Base-by-base conservation (phyloP, 2,329 filamentous ascomycete genomes). In the Colletotrichum graminicola region DNA sequence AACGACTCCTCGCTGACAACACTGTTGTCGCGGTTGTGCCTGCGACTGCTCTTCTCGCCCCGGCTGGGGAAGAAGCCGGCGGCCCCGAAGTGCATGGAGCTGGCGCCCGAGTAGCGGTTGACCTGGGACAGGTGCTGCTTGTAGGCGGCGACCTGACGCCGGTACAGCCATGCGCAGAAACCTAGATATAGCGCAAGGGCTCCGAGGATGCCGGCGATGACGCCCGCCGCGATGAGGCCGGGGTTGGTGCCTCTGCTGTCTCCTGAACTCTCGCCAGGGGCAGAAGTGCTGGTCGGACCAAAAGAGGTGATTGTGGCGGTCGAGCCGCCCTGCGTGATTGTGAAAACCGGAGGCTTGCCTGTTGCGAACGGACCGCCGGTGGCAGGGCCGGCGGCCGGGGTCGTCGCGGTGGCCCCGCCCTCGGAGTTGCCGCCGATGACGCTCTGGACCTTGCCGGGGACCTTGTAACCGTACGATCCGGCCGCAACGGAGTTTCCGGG, bases 161-260 rank as follows among this genome's bases (percentile, higher is more conserved):
- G 87, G 83, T 94, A 94, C 10, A 94, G 82, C 88, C 90, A 94
- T 23, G 88, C 87, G 80, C 91, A 93, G 83, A 92, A 93, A 56
- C 89, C 90, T 16, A 93, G 86, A 78, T 93, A 93, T 1, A 83
- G 81, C 2, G 90, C 90, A 0, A 90, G 76, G 23, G 92, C 75
- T 59, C 89, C 88, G 5, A 92, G 84, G 5, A 91, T 76, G n/a
- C 90, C 91, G 0, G 92, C 92, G 41, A 94, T 82, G 26, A 91
- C 81, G 34, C 84, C 83, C 1, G 84, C 84, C 21, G 83, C 83
- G 62, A 88, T 84, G 18, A 85, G 82, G 0, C 83, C 84, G 0
- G 79, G 77, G 39, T 80, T 82, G 16, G 78, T 76, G 2, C 70
- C 74, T n/a, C 69, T 34, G 29, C 68, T 52, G 26, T 65, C 14